These are phyloP conservation scores for Trichoderma afroharzianum DNA, from an alignment of 2,329 filamentous ascomycete species.

Conservation along the genomic window DNA sequence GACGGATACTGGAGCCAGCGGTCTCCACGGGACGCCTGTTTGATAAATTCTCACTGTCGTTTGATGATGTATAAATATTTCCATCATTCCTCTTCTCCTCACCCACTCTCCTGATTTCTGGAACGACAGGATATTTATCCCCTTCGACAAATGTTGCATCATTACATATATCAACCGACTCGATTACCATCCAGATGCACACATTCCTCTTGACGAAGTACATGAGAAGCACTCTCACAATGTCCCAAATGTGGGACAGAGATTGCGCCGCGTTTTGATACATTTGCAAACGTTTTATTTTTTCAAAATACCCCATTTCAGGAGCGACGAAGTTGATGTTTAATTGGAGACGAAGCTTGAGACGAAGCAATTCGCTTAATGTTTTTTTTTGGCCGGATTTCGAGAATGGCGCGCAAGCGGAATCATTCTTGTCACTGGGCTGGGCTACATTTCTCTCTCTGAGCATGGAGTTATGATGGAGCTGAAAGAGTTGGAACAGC, in stretches of 20 bases:
- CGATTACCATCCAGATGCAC: neutral
- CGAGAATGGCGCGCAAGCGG: neutral
- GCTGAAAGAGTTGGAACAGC: neutral
- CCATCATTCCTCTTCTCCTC: neutral
- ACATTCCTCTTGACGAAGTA: slow-evolving; percentile 13
- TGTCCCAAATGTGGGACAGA: neutral
- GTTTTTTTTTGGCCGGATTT: neutral
- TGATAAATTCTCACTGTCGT: slow-evolving; percentile 24
- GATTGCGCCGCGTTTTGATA: slow-evolving; percentile 16
- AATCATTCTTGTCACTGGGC: neutral
- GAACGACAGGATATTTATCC: neutral
- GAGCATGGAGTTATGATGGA: neutral
- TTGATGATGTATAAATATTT: neutral
- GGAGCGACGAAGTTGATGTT: slow-evolving; percentile 10
- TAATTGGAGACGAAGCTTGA: neutral
- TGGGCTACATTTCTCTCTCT: neutral
- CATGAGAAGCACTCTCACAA: slow-evolving; percentile 15
- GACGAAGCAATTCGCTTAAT: neutral
- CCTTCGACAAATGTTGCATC: slow-evolving; percentile 14
- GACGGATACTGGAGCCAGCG: slow-evolving; percentile 57
- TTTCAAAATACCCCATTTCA: slow-evolving; percentile 19
- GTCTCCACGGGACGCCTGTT: slow-evolving; percentile 24
- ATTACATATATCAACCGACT: neutral
- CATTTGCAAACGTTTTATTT: slow-evolving; percentile 7
- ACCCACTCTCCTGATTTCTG: neutral